Evolutionary conservation across 2,329 filamentous ascomycete species (phyloP).

Genomic region (Hirsutella minnesotensis): DNA sequence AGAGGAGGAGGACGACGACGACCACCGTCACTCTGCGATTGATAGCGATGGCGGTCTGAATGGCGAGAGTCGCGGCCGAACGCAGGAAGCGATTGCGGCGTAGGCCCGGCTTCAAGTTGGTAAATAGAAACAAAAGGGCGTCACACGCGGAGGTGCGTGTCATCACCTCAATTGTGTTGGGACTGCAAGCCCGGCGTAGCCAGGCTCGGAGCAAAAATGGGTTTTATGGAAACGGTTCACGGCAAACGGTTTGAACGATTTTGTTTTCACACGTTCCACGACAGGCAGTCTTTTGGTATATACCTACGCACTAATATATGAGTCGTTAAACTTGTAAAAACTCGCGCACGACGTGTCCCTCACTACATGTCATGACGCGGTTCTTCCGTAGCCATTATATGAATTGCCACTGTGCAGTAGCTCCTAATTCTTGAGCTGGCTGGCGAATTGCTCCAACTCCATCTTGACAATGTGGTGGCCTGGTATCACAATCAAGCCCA

Average conservation of each 20-base stretch:
- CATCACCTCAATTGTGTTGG: no score
- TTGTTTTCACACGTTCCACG: no score
- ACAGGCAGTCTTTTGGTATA: no score
- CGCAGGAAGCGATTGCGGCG: conserved; percentile 37
- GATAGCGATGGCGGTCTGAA: conserved; percentile 41
- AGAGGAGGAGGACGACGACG: conserved; percentile 52
- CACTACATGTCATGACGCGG: not conserved
- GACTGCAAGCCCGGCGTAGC: not conserved
- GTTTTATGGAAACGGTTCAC: not conserved
- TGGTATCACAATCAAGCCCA: conserved; percentile 83
- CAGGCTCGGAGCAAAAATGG: not conserved
- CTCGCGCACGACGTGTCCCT: no score
- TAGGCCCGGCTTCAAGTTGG: conserved; percentile 14
- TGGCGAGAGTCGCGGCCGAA: conserved; percentile 44
- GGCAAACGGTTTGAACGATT: not conserved
- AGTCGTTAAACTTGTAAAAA: no score
- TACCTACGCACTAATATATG: no score
- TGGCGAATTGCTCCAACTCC: conserved; percentile 68
- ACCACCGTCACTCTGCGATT: conserved; percentile 34
- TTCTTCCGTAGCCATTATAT: not conserved
- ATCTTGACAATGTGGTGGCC: conserved; percentile 78
- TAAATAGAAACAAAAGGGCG: not conserved
- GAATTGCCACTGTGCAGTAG: no score
- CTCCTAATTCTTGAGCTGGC: conserved; percentile 28
- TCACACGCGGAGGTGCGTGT: not conserved